These are phyloP conservation scores for Xerocomus minutiporus DNA, from an alignment of 1,284 basidiomycete genomes.

Conservation along the genomic window DNA sequence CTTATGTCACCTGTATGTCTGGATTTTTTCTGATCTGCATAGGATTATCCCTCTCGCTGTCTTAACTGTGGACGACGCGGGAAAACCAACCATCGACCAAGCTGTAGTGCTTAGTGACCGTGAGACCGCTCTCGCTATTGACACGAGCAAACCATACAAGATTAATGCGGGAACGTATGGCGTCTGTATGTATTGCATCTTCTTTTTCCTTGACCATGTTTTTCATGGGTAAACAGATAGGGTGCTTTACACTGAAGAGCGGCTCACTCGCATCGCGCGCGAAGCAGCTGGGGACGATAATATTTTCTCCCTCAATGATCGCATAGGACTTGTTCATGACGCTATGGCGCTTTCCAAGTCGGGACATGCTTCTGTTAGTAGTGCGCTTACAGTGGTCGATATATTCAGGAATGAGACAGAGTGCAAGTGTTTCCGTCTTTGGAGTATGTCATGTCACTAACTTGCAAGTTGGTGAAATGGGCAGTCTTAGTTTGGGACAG, in stretches of 20 bases:
- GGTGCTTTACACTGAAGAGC: conserved; percentile 82
- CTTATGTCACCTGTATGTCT: not conserved
- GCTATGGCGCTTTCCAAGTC: conserved; percentile 78
- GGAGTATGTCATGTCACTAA: conserved; percentile 5
- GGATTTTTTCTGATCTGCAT: not conserved
- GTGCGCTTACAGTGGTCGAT: conserved; percentile 69
- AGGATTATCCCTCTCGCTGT: conserved; percentile 83
- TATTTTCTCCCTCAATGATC: conserved; percentile 77
- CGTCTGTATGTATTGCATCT: conserved; percentile 61
- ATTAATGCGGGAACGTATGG: conserved; percentile 88
- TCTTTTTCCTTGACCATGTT: not conserved
- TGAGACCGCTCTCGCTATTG: conserved; percentile 65
- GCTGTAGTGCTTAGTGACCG: conserved; percentile 66
- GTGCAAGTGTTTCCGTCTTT: conserved; percentile 43
- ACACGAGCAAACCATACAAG: conserved; percentile 74
- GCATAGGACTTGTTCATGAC: conserved; percentile 83
- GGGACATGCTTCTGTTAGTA: conserved; percentile 73
- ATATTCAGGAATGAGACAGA: conserved; percentile 70
- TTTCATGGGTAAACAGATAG: conserved; percentile 56
- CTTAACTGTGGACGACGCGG: conserved; percentile 57
- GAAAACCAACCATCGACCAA: conserved; percentile 61
- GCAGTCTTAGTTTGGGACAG: conserved; percentile 74
- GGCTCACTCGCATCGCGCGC: conserved; percentile 73
- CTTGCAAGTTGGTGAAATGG: not conserved
- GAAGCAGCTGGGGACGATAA: conserved; percentile 69